Evolutionary conservation across 495 filamentous ascomycete genomes (phyloP).

Genomic region (Darksidea phi): DNA sequence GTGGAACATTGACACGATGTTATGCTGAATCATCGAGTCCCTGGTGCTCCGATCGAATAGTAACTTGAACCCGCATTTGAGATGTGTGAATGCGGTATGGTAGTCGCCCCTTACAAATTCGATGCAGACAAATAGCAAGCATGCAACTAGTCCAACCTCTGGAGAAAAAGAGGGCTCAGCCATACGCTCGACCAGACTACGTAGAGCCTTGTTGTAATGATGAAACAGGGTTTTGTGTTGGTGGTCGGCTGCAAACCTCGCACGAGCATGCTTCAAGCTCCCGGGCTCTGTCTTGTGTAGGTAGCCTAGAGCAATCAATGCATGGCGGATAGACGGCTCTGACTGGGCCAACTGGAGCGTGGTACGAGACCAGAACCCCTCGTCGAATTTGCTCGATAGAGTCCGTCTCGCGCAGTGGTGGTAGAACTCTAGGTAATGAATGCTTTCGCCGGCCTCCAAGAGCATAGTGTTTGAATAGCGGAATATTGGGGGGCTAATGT

Average conservation of each 20-base stretch:
- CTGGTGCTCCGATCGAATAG: not conserved
- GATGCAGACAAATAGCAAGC: constrained; percentile 20
- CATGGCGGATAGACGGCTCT: constrained; percentile 19
- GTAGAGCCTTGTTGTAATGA: constrained; percentile 25
- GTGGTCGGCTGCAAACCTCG: not conserved
- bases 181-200: constrained; percentile 8
- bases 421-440: constrained; percentile 17
- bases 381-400: constrained; percentile 12
- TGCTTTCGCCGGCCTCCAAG: not conserved
- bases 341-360: constrained; percentile 21
- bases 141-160: constrained; percentile 14
- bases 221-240: constrained; percentile 11
- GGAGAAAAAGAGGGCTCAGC: constrained; percentile 11
- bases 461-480: not conserved
- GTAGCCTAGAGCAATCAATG: constrained; percentile 22
- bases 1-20: not conserved
- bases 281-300: constrained; percentile 14
- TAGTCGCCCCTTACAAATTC: constrained; percentile 20
- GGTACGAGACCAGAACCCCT: constrained; percentile 18
- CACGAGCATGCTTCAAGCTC: constrained; percentile 19
- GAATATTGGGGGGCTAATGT: not conserved
- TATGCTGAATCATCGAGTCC: not conserved
- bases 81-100: constrained; percentile 15
- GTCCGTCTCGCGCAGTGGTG: not conserved
- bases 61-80: constrained; percentile 9